Conservation (phyloP, 306 rosid species). For the Cucumis sativus region DNA sequence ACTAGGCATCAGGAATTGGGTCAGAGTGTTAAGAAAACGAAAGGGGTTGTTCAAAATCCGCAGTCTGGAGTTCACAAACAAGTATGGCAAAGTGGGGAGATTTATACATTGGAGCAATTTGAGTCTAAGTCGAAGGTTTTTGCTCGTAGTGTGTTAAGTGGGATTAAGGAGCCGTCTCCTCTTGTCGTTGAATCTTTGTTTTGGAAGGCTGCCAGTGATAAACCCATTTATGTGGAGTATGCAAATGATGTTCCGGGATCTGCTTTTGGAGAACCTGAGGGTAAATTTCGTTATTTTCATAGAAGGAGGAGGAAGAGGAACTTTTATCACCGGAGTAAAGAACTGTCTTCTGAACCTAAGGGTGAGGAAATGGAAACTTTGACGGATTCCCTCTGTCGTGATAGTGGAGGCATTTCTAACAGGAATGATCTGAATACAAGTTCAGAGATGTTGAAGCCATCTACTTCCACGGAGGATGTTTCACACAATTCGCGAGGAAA, state of each 20-base stretch:
- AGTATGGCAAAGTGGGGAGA: slow-evolving; percentile 98
- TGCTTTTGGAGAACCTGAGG: slow-evolving; percentile 77
- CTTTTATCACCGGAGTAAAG: slow-evolving; percentile 51
- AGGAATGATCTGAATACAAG: slow-evolving; percentile 16
- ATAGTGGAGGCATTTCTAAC: slow-evolving; percentile 19
- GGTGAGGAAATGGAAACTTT: slow-evolving; percentile 18
- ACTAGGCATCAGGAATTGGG: slow-evolving; percentile 96
- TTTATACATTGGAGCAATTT: slow-evolving; percentile 80
- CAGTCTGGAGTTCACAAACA: slow-evolving; percentile 55
- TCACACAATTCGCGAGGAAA: slow-evolving; percentile 34
- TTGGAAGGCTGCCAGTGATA: slow-evolving; percentile 91
- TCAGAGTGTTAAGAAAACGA: slow-evolving; percentile 41
- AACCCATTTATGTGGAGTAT: slow-evolving; percentile 84
- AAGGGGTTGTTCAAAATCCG: slow-evolving; percentile 46
- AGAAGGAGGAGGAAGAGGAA: slow-evolving; percentile 66
- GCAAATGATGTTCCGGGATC: slow-evolving; percentile 99
- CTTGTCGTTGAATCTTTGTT: slow-evolving; percentile 71
- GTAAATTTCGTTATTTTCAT: slow-evolving; percentile 44
- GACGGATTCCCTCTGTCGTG: slow-evolving; percentile 15
- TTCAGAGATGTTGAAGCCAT: slow-evolving; percentile 28
- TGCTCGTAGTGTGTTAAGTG: slow-evolving; percentile 43
- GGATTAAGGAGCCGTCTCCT: slow-evolving; percentile 65
- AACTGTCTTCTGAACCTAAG: slow-evolving; percentile 26
- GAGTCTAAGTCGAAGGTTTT: slow-evolving; percentile 78
- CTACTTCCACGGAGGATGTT: slow-evolving; percentile 30